Evolutionary conservation across 75 land plant species (phyloP), one percentile per base, ranked within the genome.

Genomic region (Selaginella moellendorffii): DNA sequence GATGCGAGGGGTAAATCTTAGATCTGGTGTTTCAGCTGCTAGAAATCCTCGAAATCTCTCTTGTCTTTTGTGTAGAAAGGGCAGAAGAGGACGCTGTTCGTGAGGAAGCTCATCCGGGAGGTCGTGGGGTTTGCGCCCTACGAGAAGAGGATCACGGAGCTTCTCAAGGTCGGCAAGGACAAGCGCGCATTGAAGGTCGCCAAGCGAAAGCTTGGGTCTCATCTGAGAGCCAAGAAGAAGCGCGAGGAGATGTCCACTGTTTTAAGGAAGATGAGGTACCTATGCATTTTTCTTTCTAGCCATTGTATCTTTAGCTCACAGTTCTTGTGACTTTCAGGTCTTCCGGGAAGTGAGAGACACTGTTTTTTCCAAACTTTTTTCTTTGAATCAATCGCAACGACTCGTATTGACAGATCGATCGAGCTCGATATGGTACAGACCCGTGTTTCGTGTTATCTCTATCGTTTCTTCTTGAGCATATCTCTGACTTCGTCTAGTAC

Each of bases 91-190:
- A 80, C 82, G 1, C 81, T 73, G 18, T 74, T 90, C 68, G 93
- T 85, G 23, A 76, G 80, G 73, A 82, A 65, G 62, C 53, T 90
- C 22, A 90, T 90, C 22, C 68, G 97, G 36, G 97, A 90, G 67
- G 95, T 90, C 60, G 97, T 78, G 54, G 97, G 97, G 0, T 88
- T 90, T 74, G 97, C 95, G 18, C 97, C 97, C 0, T 90, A 90
- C 70, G 97, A 90, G 84, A 90, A 81, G 81, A 68, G 96, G 30
- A 87, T 90, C 53, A 84, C 92, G 12, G 96, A 90, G 72, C 76
- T 90, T 58, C 69, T 90, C 0, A 90, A 90, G 68, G 96, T 90
- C 29, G 96, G 88, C 10, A 90, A 90, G 65, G 96, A 90, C 64
- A 90, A 90, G 66, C 74, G 96, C 24, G 96, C 88, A 0, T 68